Percentiles rank a stretch among this genome's conserved stretches.
phyloP scores from a whole-genome alignment of 257 asterid genomes.

The Agastache rugosa region DNA sequence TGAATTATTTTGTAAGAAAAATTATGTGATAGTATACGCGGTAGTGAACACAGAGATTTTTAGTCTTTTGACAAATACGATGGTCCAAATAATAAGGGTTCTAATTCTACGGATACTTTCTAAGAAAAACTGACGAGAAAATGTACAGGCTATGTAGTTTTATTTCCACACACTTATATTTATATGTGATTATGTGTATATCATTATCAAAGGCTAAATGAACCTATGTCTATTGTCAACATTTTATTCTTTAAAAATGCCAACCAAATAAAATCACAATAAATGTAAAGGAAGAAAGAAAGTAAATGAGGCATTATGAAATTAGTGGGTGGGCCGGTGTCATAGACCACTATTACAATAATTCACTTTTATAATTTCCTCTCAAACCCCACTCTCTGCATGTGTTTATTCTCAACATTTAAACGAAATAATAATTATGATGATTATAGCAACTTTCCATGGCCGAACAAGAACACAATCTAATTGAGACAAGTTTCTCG shows the following conservation, averaged over 20 bases:
- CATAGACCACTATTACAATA: constrained; percentile 36
- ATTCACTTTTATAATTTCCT: constrained; percentile 15
- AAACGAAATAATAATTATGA: constrained; percentile 3
- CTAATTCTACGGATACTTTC: too few relatives aligned
- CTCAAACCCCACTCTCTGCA: constrained; percentile 18
- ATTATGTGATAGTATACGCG: too few relatives aligned
- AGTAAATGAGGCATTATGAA: constrained; percentile 31
- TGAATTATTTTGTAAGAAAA: too few relatives aligned
- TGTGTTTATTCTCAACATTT: not conserved
- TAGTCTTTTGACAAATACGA: too few relatives aligned
- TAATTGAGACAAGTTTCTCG: too few relatives aligned
- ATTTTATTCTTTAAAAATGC: constrained; percentile 5
- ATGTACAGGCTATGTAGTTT: too few relatives aligned
- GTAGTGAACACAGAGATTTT: too few relatives aligned
- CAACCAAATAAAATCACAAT: constrained; percentile 21
- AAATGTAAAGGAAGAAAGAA: constrained; percentile 15
- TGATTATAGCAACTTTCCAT: not conserved
- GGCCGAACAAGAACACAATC: not conserved
- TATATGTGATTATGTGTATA: too few relatives aligned
- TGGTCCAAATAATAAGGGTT: too few relatives aligned
- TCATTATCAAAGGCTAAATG: too few relatives aligned
- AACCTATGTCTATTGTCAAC: not conserved
- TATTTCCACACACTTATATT: too few relatives aligned
- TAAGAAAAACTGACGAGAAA: too few relatives aligned
- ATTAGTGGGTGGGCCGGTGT: constrained; percentile 42